A percentile compares a stretch with the other conserved stretches of the same genome.
Conservation (phyloP, 1,284 basidiomycete species). For the Heterobasidion annosum region DNA sequence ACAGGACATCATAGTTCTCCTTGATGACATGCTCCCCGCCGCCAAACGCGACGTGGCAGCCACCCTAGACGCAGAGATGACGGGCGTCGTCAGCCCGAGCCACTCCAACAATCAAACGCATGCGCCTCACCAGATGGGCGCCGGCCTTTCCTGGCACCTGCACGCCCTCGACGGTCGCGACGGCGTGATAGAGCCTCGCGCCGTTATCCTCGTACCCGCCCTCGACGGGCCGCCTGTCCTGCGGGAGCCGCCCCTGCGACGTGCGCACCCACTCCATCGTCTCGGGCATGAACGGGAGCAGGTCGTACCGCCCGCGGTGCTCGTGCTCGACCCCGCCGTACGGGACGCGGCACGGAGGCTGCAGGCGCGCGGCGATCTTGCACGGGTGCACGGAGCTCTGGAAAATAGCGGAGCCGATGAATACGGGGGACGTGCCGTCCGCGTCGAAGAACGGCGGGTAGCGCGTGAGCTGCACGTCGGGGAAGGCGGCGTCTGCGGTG, state of each 20-base stretch:
- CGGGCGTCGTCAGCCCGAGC: conserved; percentile 4
- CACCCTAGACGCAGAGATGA: conserved; percentile 22
- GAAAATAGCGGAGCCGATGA: conserved; percentile 63
- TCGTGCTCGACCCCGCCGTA: conserved; percentile 53
- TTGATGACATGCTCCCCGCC: conserved; percentile 32
- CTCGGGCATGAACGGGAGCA: conserved; percentile 54
- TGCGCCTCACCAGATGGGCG: conserved; percentile 45
- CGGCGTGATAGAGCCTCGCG: conserved; percentile 26
- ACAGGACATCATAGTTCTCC: conserved; percentile 52
- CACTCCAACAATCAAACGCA: conserved; percentile 6
- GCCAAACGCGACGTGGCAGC: conserved; percentile 30
- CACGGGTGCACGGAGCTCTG: conserved; percentile 65
- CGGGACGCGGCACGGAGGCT: conserved; percentile 43
- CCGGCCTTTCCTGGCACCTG: conserved; percentile 67
- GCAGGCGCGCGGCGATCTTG: conserved; percentile 59
- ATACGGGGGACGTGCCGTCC: conserved; percentile 49
- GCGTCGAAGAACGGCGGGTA: conserved; percentile 41
- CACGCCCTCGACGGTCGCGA: conserved; percentile 34
- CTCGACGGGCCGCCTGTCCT: conserved; percentile 28
- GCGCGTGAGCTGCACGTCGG: conserved; percentile 29
- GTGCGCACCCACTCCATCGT: conserved; percentile 67
- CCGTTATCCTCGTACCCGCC: conserved; percentile 33
- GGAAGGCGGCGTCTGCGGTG: conserved; percentile 32
- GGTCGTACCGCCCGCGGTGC: conserved; percentile 58
- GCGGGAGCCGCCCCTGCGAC: conserved; percentile 48